A percentile compares a stretch with the other conserved stretches of the same genome.
Conservation (phyloP, 2,329 filamentous ascomycete species). For the Akanthomyces lecanii region DNA sequence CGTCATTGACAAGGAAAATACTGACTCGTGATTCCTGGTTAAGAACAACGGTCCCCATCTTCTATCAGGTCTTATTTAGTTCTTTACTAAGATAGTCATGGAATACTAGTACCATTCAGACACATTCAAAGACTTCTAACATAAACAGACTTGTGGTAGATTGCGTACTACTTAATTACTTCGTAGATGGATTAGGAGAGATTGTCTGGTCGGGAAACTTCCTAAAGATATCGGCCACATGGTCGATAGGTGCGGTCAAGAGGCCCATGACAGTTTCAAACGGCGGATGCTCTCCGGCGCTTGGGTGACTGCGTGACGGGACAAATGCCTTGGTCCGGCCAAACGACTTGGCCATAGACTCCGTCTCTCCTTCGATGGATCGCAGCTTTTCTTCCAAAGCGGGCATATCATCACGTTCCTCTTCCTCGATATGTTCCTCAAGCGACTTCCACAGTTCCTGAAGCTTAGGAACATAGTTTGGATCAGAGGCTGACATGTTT, state of each 20-base stretch:
- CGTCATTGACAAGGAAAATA: no score
- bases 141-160: no score
- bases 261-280: conserved; percentile 54
- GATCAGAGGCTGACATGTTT: conserved; percentile 34
- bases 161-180: neutral
- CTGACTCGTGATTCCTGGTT: no score
- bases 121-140: no score
- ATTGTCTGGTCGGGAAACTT: conserved; percentile 44
- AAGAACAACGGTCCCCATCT: no score
- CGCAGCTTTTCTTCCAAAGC: conserved; percentile 41
- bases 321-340: conserved; percentile 50
- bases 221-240: conserved; percentile 49
- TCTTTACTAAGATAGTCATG: no score
- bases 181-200: conserved; percentile 14
- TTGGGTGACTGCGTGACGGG: conserved; percentile 48
- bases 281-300: conserved; percentile 46
- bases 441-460: conserved; percentile 41
- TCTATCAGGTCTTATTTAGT: no score
- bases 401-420: conserved; percentile 47
- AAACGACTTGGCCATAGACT: conserved; percentile 40
- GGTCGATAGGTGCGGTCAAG: conserved; percentile 53
- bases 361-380: conserved; percentile 28
- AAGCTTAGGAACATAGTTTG: conserved; percentile 41
- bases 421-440: conserved; percentile 44
- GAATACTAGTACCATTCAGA: no score